phyloP scores from a whole-genome alignment of 1,284 basidiomycete genomes.

The Retiboletus flavoniger region DNA sequence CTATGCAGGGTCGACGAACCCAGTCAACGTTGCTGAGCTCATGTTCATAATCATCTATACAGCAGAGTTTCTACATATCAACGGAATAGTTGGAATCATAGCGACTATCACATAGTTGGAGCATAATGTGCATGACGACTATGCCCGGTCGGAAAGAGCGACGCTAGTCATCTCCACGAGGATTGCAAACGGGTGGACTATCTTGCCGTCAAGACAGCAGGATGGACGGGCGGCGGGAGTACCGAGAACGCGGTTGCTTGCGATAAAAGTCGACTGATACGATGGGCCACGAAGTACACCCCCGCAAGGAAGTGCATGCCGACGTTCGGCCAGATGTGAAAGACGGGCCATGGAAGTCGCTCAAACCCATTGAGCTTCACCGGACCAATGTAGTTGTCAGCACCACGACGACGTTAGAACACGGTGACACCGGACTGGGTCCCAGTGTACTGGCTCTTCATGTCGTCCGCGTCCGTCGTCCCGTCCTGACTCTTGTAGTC shows the following conservation, averaged over 20 bases:
- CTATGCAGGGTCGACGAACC: background rate
- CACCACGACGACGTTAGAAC: conserved; percentile 47
- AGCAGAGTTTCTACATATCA: conserved; percentile 15
- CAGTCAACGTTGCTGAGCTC: background rate
- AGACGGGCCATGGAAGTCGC: conserved; percentile 10
- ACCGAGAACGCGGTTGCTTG: conserved; percentile 19
- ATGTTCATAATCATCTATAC: conserved; percentile 26
- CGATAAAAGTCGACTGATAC: conserved; percentile 11
- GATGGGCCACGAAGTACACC: conserved; percentile 9
- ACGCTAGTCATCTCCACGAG: conserved; percentile 1
- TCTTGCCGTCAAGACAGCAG: conserved; percentile 4
- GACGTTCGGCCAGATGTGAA: conserved; percentile 11
- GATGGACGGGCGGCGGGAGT: conserved; percentile 1
- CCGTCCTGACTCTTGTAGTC: conserved; percentile 89
- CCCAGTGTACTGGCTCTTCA: conserved; percentile 81
- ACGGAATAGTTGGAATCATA: conserved; percentile 16
- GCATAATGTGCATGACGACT: conserved; percentile 28
- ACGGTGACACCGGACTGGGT: conserved; percentile 82
- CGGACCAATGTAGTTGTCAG: conserved; percentile 7
- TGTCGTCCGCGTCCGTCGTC: conserved; percentile 70
- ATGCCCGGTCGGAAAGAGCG: conserved; percentile 1
- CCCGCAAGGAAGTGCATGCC: conserved; percentile 8
- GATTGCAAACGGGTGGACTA: conserved; percentile 4
- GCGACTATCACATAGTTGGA: conserved; percentile 10
- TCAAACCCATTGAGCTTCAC: conserved; percentile 14